Percentiles rank a stretch among this genome's conserved stretches.
phyloP scores from a whole-genome alignment of 116 monocot species.

The Zostera marina region DNA sequence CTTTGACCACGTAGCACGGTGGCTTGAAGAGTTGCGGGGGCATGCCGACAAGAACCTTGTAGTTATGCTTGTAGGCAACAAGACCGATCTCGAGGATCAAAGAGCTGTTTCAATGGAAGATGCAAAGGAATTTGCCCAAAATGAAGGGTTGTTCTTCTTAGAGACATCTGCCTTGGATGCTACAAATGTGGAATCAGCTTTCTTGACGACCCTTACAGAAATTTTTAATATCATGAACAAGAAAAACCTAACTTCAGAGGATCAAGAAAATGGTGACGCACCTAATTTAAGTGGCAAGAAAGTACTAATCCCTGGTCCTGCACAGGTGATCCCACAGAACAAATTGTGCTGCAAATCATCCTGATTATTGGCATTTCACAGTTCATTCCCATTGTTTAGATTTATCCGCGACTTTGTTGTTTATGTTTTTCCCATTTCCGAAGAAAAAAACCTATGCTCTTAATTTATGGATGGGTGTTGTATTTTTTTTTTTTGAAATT shows the following conservation, averaged over 20 bases:
- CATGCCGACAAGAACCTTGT: constrained; percentile 27
- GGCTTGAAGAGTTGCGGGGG: constrained; percentile 18
- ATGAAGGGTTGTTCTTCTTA: constrained; percentile 19
- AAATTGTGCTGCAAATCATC: constrained; percentile 26
- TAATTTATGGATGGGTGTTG: no score
- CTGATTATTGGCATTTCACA: constrained; percentile 3
- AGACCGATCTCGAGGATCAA: constrained; percentile 19
- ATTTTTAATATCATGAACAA: constrained; percentile 16
- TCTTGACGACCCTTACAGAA: constrained; percentile 11
- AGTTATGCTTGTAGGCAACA: constrained; percentile 18
- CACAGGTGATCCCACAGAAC: constrained; percentile 46
- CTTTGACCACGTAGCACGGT: constrained; percentile 21
- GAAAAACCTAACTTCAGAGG: constrained; percentile 9
- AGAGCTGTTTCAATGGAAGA: constrained; percentile 14
- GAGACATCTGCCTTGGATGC: constrained; percentile 17
- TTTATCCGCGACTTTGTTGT: not conserved
- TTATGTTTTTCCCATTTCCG: not conserved
- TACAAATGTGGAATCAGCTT: constrained; percentile 17
- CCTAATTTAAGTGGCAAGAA: constrained; percentile 33
- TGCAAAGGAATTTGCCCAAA: constrained; percentile 19
- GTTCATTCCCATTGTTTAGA: not conserved
- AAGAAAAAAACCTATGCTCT: not conserved
- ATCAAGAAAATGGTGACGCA: constrained; percentile 11
- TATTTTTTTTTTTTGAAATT: no score
- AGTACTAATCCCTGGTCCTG: constrained; percentile 37